Evolutionary conservation across 352 stramenopile genomes (phyloP).

Genomic region (Phytopythium boreale): DNA sequence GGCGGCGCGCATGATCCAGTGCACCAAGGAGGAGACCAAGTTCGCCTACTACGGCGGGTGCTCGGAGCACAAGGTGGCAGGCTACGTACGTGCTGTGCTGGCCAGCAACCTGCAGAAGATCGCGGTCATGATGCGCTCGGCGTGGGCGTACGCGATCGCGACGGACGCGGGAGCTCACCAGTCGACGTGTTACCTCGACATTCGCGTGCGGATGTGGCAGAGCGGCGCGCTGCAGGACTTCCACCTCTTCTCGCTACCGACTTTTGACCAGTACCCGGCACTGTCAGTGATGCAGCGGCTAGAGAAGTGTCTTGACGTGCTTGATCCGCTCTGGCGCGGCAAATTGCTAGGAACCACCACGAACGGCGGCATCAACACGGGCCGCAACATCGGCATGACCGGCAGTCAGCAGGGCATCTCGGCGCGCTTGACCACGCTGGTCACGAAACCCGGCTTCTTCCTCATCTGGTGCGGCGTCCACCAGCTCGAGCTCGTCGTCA

Average conservation of each 20-base stretch:
- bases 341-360: constrained; percentile 55
- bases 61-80: constrained; percentile 42
- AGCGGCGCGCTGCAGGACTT: constrained; percentile 51
- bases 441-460: constrained; percentile 47
- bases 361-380: constrained; percentile 35
- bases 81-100: constrained; percentile 48
- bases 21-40: constrained; percentile 58
- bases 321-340: constrained; percentile 46
- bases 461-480: constrained; percentile 59
- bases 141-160: constrained; percentile 49
- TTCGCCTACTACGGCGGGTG: constrained; percentile 44
- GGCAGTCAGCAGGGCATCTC: constrained; percentile 47
- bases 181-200: constrained; percentile 47
- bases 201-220: constrained; percentile 56
- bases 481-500: constrained; percentile 57
- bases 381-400: constrained; percentile 36
- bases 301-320: constrained; percentile 34
- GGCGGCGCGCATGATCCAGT: constrained; percentile 50
- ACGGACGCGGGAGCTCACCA: constrained; percentile 51
- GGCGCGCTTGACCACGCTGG: constrained; percentile 35
- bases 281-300: constrained; percentile 33
- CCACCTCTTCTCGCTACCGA: constrained; percentile 44
- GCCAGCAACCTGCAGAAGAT: constrained; percentile 65
- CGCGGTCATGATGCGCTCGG: constrained; percentile 56
- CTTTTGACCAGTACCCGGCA: constrained; percentile 40